These are phyloP conservation scores for Coemansia sp. DNA, from an alignment of 192 early-diverging fungal genomes.

Conservation along the genomic window DNA sequence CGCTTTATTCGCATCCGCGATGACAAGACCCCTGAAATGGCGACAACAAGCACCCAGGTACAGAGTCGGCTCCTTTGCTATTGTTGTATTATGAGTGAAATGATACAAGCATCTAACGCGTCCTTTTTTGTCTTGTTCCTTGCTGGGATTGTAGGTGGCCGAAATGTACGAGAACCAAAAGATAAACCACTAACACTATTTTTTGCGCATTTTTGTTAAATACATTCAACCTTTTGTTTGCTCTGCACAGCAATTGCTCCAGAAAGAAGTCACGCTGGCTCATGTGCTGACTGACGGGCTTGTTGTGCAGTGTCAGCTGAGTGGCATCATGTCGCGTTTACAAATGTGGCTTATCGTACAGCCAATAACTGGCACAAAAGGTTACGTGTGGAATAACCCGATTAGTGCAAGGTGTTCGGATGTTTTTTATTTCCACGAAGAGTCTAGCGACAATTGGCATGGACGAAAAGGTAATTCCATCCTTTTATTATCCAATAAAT, in stretches of 20 bases:
- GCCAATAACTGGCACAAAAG: background rate
- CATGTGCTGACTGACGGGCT: background rate
- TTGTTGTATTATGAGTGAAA: background rate
- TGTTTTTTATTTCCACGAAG: background rate
- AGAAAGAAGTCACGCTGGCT: background rate
- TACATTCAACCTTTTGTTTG: background rate
- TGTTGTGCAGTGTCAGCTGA: background rate
- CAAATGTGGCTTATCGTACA: background rate
- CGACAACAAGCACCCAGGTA: slow-evolving; percentile 85
- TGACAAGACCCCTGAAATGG: slow-evolving; percentile 91
- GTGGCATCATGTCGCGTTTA: background rate
- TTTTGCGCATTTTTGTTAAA: background rate
- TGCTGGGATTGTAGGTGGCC: slow-evolving; percentile 33
- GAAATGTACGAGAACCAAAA: slow-evolving; percentile 59
- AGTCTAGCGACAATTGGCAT: background rate
- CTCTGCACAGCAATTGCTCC: background rate
- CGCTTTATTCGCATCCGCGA: slow-evolving; percentile 93
- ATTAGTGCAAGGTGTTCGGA: background rate
- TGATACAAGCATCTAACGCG: background rate
- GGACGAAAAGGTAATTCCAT: background rate
- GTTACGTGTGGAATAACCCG: slow-evolving; percentile 1
- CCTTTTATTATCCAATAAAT: background rate
- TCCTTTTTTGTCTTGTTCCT: background rate
- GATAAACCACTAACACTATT: slow-evolving; percentile 31
- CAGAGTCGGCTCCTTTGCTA: slow-evolving; percentile 15